Conservation (phyloP, 2,329 filamentous ascomycete genomes). For the Hymenoscyphus repandus region DNA sequence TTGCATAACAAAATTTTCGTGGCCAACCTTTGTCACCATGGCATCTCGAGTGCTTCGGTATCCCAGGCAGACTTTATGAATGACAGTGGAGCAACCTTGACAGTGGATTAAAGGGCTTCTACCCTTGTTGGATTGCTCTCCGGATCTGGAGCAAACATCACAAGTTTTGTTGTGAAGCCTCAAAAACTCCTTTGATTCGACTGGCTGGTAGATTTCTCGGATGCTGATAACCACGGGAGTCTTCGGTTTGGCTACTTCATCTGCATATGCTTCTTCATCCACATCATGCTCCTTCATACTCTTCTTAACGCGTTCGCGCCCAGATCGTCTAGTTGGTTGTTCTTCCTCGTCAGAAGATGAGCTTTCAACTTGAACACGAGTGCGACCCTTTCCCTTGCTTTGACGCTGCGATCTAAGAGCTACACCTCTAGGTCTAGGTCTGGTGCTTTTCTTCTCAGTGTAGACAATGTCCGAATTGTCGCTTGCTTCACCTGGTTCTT, state of each 20-base stretch:
- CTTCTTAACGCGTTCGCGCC: conserved; percentile 28
- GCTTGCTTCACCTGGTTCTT: conserved; percentile 16
- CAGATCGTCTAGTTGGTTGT: conserved; percentile 31
- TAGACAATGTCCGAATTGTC: conserved; percentile 50
- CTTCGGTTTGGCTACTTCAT: conserved; percentile 40
- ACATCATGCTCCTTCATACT: conserved; percentile 46
- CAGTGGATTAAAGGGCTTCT: conserved; percentile 65
- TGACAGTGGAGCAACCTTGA: conserved; percentile 82
- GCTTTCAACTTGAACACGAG: conserved; percentile 5
- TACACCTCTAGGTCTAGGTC: conserved; percentile 2
- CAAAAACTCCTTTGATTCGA: conserved; percentile 61
- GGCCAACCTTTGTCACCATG: conserved; percentile 76
- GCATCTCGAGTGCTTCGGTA: conserved; percentile 72
- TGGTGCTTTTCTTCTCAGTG: conserved; percentile 33
- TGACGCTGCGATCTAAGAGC: conserved; percentile 7
- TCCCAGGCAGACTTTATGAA: conserved; percentile 80
- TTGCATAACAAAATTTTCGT: conserved; percentile 78
- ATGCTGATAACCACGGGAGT: conserved; percentile 56
- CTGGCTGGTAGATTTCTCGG: conserved; percentile 66
- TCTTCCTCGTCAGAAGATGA: conserved; percentile 16
- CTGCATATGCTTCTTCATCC: conserved; percentile 43
- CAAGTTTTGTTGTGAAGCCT: conserved; percentile 66
- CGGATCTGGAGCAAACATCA: conserved; percentile 60
- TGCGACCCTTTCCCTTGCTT: conserved; percentile 10
- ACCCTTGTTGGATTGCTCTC: conserved; percentile 54